Percentiles rank a stretch among this genome's conserved stretches.
Conservation (phyloP, 2,329 filamentous ascomycete species). For the Alternaria gansuensis region DNA sequence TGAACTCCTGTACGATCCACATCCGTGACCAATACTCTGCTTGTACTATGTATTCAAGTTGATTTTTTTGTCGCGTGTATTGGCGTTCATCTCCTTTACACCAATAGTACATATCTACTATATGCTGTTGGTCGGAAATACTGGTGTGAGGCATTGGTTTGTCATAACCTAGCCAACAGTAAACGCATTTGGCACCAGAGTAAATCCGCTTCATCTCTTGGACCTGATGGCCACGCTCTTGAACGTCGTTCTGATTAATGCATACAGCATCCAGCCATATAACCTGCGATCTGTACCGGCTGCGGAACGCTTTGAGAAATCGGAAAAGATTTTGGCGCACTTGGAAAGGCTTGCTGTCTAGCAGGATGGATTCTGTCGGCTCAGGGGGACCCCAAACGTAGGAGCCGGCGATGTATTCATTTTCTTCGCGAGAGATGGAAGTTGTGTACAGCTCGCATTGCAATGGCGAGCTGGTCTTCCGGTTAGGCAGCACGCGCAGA, state of each 20-base stretch:
- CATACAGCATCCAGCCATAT: not conserved
- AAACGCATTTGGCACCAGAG: not conserved
- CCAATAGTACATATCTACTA: not conserved
- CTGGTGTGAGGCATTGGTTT: not conserved
- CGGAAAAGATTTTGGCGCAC: not conserved
- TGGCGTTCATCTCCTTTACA: not conserved
- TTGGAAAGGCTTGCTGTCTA: not conserved
- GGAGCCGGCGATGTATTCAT: not conserved
- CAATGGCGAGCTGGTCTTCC: not conserved
- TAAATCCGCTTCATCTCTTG: not conserved
- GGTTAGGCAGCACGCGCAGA: not conserved
- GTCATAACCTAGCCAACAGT: not conserved
- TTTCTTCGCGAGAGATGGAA: not conserved
- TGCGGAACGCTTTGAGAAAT: not conserved
- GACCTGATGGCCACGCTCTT: slow-evolving; percentile 2
- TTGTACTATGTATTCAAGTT: not conserved
- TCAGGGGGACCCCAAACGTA: not conserved
- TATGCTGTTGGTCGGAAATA: not conserved
- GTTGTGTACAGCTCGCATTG: not conserved
- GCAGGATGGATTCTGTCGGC: not conserved
- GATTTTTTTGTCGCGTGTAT: not conserved
- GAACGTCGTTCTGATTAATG: not conserved
- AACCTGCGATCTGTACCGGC: not conserved
- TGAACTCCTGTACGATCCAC: not conserved
- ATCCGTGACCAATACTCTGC: not conserved